Base-by-base conservation (phyloP, 768 basidiomycete genomes). In the Tulasnella calospora region DNA sequence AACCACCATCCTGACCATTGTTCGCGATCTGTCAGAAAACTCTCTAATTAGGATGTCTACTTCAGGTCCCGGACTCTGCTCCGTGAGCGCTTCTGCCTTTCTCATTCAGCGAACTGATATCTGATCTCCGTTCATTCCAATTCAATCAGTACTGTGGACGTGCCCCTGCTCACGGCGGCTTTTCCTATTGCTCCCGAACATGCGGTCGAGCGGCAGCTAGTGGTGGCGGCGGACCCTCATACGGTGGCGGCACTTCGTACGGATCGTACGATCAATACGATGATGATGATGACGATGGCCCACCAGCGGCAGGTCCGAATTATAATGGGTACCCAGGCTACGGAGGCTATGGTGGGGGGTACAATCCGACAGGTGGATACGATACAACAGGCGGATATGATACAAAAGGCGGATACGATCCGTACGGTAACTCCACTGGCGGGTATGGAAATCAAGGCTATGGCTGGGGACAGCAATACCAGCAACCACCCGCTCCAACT, bases 131-230 rank as follows among this genome's bases (percentile, higher is more conserved):
- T 33, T 9, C 33, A n/a, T n/a, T n/a, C n/a, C n/a, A n/a, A n/a
- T n/a, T n/a, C n/a, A n/a, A 8, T 51, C 23, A 76, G 75, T 55
- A 76, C 36, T 76, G 75, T 69, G 55, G 55, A n/a, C 46, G 57
- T 35, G 75, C 61, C 15, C 75, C 75, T 30, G 75, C 55, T 5
- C 61, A 38, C 55, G 38, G 7, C 35, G 55, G 41, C 0, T 76
- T 55, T 55, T 47, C 47, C 57, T 76, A 57, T 61, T 76, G 75
- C 57, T 51, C 51, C 19, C 51, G 75, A 19, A 35, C 55, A 21
- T 76, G 75, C 38, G 75, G 75, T 2, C 30, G 57, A 76, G 55
- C 51, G 23, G 46, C 75, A n/a, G 36, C 44, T 15, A 36, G 23
- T 41, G 36, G 27, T n/a, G n/a, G 12, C 15, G 33, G 17, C 17